Base-by-base conservation (phyloP, 768 basidiomycete genomes). In the Boletus patriciae region DNA sequence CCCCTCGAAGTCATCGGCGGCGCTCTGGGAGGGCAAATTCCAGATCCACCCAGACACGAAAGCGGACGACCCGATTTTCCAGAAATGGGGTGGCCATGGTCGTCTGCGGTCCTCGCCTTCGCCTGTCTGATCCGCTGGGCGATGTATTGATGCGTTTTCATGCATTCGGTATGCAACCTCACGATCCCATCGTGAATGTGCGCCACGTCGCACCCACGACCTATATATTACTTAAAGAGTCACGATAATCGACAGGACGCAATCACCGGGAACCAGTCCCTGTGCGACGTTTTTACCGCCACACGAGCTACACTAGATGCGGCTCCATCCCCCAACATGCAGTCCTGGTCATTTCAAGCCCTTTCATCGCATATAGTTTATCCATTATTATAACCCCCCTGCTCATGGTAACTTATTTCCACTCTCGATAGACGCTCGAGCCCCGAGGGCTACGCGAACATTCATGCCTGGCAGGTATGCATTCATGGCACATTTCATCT, bases 11-110 rank as follows among this genome's bases (percentile, higher is more conserved):
- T 88, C 90, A 11, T 87, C 90, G 31, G 86, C 90, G 11, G 90
- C 89, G 2, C 77, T 94, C 8, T 92, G 86, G 86, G 85, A 90
- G 69, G 92, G 92, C 59, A 90, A 83, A 72, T 77, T 94, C 16
- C 92, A 93, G 69, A 76, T 96, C 7, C 94, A 97, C 67, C 94
- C 94, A 0, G 91, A 90, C 37, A 95, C 93, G 3, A 77, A 82
- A 45, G 76, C 72, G 33, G 83, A 90, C 57, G 92, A 95, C 63
- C 77, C 76, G 3, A 71, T 75, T 25, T 74, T 72, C 59, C 59
- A 57, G 43, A 69, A 61, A 62, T 74, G 74, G 74, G 65, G 73
- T 37, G 59, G 54, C 4, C 57, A 57, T 31, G 25, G 58, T 45
- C 64, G 60, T n/a, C 3, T 25, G 16, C 58, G 52, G 21, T 36